phyloP scores from a whole-genome alignment of 208 protist genomes.

The Leishmania tropica region DNA sequence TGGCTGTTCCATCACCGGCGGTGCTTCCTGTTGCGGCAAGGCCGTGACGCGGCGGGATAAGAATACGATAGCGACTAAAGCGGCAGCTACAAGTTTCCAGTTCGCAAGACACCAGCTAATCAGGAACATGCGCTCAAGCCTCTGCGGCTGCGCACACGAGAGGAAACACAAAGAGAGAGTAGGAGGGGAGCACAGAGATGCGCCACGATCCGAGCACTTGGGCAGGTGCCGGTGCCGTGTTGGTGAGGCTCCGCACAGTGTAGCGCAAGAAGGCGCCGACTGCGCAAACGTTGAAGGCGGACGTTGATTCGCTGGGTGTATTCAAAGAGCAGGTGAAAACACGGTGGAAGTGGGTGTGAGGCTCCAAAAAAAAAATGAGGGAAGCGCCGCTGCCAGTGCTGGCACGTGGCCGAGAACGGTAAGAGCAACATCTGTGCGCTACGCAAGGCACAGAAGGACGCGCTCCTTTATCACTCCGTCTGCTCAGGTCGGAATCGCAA shows the following conservation, averaged over 20 bases:
- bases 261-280: background rate
- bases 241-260: background rate
- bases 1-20: background rate
- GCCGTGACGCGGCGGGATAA: background rate
- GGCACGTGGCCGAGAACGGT: background rate
- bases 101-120: constrained; percentile 4
- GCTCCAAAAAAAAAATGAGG: background rate
- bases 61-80: constrained; percentile 8
- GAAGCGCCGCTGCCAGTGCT: background rate
- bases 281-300: background rate
- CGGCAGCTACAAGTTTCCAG: constrained; percentile 12
- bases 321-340: background rate
- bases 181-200: background rate
- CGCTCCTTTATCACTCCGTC: background rate
- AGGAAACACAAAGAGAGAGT: background rate
- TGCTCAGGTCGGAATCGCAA: background rate
- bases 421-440: background rate
- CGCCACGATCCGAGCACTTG: background rate
- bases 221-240: background rate
- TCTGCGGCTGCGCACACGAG: background rate
- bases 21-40: background rate
- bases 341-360: background rate
- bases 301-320: background rate
- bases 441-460: background rate
- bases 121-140: background rate